Base-by-base conservation (phyloP, 2,329 filamentous ascomycete genomes). In the Phyllosticta citrichinensis region DNA sequence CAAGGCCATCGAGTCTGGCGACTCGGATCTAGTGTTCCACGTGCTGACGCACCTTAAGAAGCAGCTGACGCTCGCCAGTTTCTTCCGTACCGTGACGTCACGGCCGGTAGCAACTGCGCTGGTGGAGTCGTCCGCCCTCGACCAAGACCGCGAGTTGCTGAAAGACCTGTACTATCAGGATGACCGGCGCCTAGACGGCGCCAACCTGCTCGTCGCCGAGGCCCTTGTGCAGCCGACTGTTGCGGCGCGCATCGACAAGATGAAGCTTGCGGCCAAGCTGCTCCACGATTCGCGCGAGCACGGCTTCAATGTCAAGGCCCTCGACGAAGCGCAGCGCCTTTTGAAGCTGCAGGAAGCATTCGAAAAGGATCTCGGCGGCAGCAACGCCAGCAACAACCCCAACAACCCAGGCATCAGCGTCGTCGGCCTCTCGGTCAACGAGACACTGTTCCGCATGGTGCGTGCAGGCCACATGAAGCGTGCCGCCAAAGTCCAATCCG, bases 161-260 rank as follows among this genome's bases (percentile, higher is more conserved):
- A 99, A 97, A 69, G 94, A 97, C 70, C 79, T 99, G 3, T 99
- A 94, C 76, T 99, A 99, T 72, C 94, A 97, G 75, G 94, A 97
- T 68, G 94, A 99, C 71, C 85, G 93, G 5, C 85, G 92, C 3
- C 79, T 91, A 5, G 94, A 97, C 65, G 91, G 94, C 2, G 89
- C 93, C 0, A 88, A 91, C 62, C 85, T 99, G 1, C 88, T 97
- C 62, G 79, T 99, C 14, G 84, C 85, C 20, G 93, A 99, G 74
- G 89, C 92, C 0, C 79, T 99, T 8, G 77, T 81, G 4, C 89
- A 94, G 69, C 81, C 85, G 0, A 85, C 88, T 64, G 79, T 85
- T 25, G 81, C 86, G 35, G 86, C 85, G 0, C 83, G 89, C 5
- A 82, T 83, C 1, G 94, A 97, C 73, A 97, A 97, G 76, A 80